Percentiles rank a stretch among this genome's conserved stretches.
phyloP scores from a whole-genome alignment of 805 yeast species.

The Kodamaea fukazawae region DNA sequence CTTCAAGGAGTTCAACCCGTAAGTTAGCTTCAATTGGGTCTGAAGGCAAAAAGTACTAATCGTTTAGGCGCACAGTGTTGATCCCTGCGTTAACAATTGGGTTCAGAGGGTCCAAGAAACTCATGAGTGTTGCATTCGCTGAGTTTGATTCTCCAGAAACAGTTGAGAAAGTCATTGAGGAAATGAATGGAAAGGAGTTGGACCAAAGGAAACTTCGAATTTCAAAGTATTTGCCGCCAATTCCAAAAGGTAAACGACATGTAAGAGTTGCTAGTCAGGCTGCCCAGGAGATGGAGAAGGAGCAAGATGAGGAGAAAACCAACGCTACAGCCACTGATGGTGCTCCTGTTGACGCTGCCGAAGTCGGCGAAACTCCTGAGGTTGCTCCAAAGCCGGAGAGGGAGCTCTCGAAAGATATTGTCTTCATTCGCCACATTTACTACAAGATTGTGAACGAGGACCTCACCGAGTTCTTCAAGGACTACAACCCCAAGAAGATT shows the following conservation, averaged over 20 bases:
- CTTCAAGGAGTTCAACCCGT: conserved; percentile 47
- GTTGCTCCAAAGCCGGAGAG: not conserved
- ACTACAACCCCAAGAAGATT: conserved; percentile 45
- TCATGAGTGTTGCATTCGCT: conserved; percentile 53
- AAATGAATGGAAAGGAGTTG: conserved; percentile 24
- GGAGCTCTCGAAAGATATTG: conserved; percentile 40
- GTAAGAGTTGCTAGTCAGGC: no score
- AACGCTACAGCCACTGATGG: no score
- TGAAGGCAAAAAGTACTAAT: not conserved
- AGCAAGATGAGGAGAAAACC: no score
- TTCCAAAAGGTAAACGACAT: no score
- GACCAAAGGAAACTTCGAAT: conserved; percentile 37
- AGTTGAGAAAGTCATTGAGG: conserved; percentile 26
- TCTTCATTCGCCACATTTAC: conserved; percentile 43
- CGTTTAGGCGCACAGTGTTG: conserved; percentile 34
- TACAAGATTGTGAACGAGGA: conserved; percentile 42
- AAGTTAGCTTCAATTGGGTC: conserved; percentile 20
- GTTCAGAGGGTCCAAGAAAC: conserved; percentile 41
- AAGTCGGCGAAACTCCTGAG: conserved; percentile 1
- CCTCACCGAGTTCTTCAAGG: conserved; percentile 43
- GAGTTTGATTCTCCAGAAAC: conserved; percentile 29
- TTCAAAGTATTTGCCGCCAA: conserved; percentile 39
- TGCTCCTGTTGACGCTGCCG: not conserved
- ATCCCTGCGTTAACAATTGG: conserved; percentile 55
- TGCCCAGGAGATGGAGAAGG: no score